phyloP scores from a whole-genome alignment of 352 stramenopile species.

The Phytopythium kandeliae region DNA sequence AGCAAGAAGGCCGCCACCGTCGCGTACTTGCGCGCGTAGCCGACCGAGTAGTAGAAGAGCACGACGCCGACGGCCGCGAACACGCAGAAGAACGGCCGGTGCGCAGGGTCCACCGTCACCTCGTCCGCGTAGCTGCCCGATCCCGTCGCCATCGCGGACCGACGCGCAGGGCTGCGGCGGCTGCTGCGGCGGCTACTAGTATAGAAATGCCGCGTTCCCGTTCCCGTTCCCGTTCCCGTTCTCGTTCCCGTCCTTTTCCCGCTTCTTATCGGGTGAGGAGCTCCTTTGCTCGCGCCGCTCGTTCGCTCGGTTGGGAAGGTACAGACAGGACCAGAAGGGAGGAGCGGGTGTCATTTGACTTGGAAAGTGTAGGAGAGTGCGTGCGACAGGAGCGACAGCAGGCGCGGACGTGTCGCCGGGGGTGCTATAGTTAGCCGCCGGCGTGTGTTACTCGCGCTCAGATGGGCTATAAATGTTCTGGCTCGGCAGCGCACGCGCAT shows the following conservation, averaged over 20 bases:
- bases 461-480: no score
- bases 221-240: no score
- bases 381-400: no score
- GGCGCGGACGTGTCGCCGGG: no score
- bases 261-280: neutral
- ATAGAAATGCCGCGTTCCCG: no score
- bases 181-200: no score
- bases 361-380: neutral
- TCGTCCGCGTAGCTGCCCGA: slow-evolving; percentile 17
- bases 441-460: no score
- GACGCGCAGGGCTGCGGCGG: no score
- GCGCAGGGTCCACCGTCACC: slow-evolving; percentile 39
- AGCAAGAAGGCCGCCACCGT: slow-evolving; percentile 71
- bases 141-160: slow-evolving; percentile 9
- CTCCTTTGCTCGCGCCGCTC: neutral
- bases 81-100: slow-evolving; percentile 66
- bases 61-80: slow-evolving; percentile 51
- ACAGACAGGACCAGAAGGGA: neutral
- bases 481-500: no score
- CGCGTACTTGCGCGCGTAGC: slow-evolving; percentile 73
- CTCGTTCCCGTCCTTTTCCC: no score
- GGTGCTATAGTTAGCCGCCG: neutral
- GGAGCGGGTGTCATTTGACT: neutral
- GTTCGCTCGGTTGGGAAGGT: no score
- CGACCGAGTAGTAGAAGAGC: slow-evolving; percentile 68